Conservation (phyloP, 257 asterid species). For the Cruciata laevipes region DNA sequence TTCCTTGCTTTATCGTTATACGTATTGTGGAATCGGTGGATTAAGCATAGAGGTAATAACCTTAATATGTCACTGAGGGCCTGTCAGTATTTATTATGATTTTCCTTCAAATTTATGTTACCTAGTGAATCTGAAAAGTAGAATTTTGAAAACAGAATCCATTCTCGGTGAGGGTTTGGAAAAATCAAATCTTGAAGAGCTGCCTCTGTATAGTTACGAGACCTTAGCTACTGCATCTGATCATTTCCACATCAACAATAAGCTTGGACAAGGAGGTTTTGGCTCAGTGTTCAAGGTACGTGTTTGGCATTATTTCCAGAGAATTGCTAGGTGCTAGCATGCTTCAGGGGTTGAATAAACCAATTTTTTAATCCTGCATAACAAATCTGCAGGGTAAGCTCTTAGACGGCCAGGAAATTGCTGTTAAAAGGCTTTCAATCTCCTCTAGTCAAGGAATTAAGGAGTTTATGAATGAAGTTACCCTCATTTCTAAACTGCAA, state of each 20-base stretch:
- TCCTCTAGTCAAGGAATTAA: slow-evolving; percentile 42
- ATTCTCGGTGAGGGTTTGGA: not conserved
- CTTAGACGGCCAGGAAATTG: slow-evolving; percentile 12
- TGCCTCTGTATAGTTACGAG: slow-evolving; percentile 17
- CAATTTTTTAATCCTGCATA: not conserved
- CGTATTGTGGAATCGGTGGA: slow-evolving; percentile 31
- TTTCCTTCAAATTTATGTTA: not conserved
- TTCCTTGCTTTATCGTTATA: slow-evolving; percentile 14
- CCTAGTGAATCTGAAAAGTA: too few relatives aligned
- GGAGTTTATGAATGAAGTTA: slow-evolving; percentile 28
- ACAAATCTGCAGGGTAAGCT: slow-evolving; percentile 11
- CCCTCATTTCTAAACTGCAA: slow-evolving; percentile 37
- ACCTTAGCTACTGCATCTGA: slow-evolving; percentile 39
- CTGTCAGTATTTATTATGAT: not conserved
- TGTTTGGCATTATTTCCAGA: not conserved
- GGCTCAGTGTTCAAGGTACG: slow-evolving; percentile 59
- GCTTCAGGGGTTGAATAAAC: not conserved
- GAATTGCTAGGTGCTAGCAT: not conserved
- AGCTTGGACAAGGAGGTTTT: slow-evolving; percentile 64
- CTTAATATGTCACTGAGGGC: not conserved
- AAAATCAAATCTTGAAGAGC: slow-evolving; percentile 7
- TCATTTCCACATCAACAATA: slow-evolving; percentile 28
- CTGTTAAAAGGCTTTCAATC: slow-evolving; percentile 22
- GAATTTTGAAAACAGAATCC: not conserved
- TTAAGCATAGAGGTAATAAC: slow-evolving; percentile 37